A percentile compares a stretch with the other conserved stretches of the same genome.
Evolutionary conservation across 2,329 filamentous ascomycete species (phyloP).

Genomic region (Botrytis sinoallii): DNA sequence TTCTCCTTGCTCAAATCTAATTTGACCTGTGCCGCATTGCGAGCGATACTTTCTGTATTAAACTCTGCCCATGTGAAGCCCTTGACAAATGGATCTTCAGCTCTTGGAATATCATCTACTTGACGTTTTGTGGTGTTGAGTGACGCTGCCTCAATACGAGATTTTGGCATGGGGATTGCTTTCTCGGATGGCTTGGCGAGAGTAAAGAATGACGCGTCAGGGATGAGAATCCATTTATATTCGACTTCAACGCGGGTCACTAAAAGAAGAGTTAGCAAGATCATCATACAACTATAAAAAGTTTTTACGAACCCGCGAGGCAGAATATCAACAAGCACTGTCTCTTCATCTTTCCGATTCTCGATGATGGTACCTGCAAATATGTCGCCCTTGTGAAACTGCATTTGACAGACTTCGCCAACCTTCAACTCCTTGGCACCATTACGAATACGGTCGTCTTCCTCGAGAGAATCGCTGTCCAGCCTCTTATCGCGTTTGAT

Average conservation of each 20-base stretch:
- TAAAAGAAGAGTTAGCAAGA: conserved; percentile 46
- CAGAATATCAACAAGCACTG: conserved; percentile 74
- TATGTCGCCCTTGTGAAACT: conserved; percentile 79
- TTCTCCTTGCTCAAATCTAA: conserved; percentile 70
- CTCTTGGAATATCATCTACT: conserved; percentile 59
- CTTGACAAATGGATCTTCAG: conserved; percentile 65
- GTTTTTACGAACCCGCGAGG: conserved; percentile 70
- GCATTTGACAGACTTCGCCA: conserved; percentile 81
- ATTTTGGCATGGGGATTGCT: conserved; percentile 67
- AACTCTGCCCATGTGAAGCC: conserved; percentile 79
- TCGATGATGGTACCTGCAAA: conserved; percentile 87
- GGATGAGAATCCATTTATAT: conserved; percentile 78
- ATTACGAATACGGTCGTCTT: conserved; percentile 63
- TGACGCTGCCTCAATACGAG: conserved; percentile 60
- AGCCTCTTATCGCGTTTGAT: conserved; percentile 78
- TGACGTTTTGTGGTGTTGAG: conserved; percentile 63
- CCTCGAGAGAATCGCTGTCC: conserved; percentile 66
- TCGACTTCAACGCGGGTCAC: conserved; percentile 74
- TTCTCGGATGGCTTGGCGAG: conserved; percentile 72
- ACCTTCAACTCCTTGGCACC: conserved; percentile 65
- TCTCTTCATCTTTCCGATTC: conserved; percentile 73
- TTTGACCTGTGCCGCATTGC: conserved; percentile 61
- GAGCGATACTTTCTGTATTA: conserved; percentile 55
- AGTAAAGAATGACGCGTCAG: conserved; percentile 66
- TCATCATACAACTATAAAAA: conserved; percentile 18